Percentiles rank a stretch among this genome's conserved stretches.
These are phyloP conservation scores for Fusarium newnesense DNA, from an alignment of 2,329 filamentous ascomycete species.

Conservation along the genomic window DNA sequence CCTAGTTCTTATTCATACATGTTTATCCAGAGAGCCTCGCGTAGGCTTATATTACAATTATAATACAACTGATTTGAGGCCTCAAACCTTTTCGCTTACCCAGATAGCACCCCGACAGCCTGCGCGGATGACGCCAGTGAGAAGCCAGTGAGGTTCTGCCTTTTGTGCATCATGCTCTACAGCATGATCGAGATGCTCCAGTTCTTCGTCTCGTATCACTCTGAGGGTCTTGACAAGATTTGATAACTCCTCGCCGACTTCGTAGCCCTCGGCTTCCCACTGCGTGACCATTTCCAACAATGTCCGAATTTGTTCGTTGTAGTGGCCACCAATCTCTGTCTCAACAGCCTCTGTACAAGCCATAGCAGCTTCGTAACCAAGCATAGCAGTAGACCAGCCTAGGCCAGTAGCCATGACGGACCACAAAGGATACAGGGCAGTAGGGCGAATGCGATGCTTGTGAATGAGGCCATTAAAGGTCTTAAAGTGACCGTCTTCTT, in stretches of 20 bases:
- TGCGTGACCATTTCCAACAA: constrained; percentile 83
- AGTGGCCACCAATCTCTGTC: constrained; percentile 96
- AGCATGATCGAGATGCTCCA: constrained; percentile 96
- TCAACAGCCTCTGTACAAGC: constrained; percentile 98
- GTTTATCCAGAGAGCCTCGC: constrained; percentile 14
- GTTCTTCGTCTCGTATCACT: constrained; percentile 90
- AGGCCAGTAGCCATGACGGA: constrained; percentile 80
- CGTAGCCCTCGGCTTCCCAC: constrained; percentile 81
- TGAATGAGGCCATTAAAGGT: constrained; percentile 88
- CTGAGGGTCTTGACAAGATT: constrained; percentile 79
- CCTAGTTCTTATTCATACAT: constrained; percentile 31
- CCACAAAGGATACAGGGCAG: constrained; percentile 93
- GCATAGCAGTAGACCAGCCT: constrained; percentile 87
- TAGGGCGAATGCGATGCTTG: constrained; percentile 90
- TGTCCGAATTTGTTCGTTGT: constrained; percentile 88
- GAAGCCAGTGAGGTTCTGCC: constrained; percentile 87
- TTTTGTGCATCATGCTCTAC: constrained; percentile 92
- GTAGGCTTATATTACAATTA: constrained; percentile 39
- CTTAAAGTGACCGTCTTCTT: constrained; percentile 86
- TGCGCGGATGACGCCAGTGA: constrained; percentile 88
- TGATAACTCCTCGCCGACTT: constrained; percentile 80
- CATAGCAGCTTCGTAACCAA: constrained; percentile 96
- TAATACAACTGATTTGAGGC: constrained; percentile 40
- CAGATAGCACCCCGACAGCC: constrained; percentile 94
- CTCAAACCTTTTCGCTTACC: constrained; percentile 79